Evolutionary conservation across 1,284 basidiomycete genomes (phyloP).

Genomic region (Exobasidium rhododendri): DNA sequence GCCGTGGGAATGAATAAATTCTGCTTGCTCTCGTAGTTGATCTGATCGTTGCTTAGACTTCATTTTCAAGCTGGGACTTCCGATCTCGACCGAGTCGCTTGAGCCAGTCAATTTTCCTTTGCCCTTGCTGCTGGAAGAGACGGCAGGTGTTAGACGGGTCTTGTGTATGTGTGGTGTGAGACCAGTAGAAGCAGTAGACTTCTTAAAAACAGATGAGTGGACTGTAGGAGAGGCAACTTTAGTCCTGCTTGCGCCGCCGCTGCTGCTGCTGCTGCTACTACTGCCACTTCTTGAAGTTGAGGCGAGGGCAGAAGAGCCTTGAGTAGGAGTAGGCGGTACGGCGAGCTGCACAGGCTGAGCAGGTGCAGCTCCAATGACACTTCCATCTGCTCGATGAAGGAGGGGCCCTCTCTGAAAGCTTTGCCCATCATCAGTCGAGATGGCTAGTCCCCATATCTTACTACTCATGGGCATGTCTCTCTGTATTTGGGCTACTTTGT

Average conservation of each 20-base stretch:
- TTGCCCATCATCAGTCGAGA: slow-evolving; percentile 6
- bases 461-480: background rate
- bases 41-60: slow-evolving; percentile 13
- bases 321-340: slow-evolving; percentile 7
- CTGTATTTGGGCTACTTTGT: slow-evolving; percentile 5
- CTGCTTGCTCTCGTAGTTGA: slow-evolving; percentile 11
- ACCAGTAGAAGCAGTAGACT: background rate
- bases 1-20: background rate
- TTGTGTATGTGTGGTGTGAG: slow-evolving; percentile 15
- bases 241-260: background rate
- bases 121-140: slow-evolving; percentile 6
- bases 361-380: background rate
- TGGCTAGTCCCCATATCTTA: slow-evolving; percentile 3
- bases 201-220: background rate
- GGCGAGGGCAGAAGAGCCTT: background rate
- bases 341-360: background rate
- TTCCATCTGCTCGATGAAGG: background rate
- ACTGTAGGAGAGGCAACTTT: background rate
- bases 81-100: background rate
- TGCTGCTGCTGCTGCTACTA: background rate
- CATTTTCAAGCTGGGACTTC: slow-evolving; percentile 9
- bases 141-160: slow-evolving; percentile 13
- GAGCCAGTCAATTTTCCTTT: background rate
- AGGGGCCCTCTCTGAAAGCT: background rate
- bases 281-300: background rate